Percentiles rank a stretch among this genome's conserved stretches.
Evolutionary conservation across 345 rosid species (phyloP).

Genomic region (Salix purpurea): DNA sequence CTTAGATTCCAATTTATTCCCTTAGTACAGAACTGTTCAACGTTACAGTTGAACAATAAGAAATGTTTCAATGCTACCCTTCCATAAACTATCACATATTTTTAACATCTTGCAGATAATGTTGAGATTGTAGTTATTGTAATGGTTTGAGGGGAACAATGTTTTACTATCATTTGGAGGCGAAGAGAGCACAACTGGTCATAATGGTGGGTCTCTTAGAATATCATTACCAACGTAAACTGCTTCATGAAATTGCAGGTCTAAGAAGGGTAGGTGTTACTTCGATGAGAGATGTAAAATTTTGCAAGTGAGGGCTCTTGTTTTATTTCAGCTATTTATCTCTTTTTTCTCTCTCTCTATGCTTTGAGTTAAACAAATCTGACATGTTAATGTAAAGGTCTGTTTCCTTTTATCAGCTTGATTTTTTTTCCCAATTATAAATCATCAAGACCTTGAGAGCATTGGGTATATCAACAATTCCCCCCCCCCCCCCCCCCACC

Average conservation of each 20-base stretch:
- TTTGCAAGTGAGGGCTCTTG: neutral
- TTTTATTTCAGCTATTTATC: neutral
- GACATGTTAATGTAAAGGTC: neutral
- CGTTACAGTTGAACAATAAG: neutral
- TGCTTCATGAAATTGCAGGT: neutral
- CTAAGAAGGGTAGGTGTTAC: neutral
- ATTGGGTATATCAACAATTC: neutral
- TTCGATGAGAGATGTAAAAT: neutral
- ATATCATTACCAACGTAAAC: neutral
- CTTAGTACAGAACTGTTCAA: neutral
- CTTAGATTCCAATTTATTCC: neutral
- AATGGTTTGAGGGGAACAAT: neutral
- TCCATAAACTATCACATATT: neutral
- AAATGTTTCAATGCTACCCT: neutral
- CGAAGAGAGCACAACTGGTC: neutral
- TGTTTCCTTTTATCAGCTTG: neutral
- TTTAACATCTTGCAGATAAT: neutral
- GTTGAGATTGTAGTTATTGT: neutral
- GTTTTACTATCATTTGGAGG: neutral
- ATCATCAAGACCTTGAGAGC: neutral
- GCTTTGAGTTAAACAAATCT: neutral
- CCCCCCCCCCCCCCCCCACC: no score
- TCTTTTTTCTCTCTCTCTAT: neutral
- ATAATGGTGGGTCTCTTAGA: neutral
- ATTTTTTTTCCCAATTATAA: neutral